A percentile compares a stretch with the other conserved stretches of the same genome.
Evolutionary conservation across 805 yeast genomes (phyloP).

Genomic region (Lipomyces mesembrius): DNA sequence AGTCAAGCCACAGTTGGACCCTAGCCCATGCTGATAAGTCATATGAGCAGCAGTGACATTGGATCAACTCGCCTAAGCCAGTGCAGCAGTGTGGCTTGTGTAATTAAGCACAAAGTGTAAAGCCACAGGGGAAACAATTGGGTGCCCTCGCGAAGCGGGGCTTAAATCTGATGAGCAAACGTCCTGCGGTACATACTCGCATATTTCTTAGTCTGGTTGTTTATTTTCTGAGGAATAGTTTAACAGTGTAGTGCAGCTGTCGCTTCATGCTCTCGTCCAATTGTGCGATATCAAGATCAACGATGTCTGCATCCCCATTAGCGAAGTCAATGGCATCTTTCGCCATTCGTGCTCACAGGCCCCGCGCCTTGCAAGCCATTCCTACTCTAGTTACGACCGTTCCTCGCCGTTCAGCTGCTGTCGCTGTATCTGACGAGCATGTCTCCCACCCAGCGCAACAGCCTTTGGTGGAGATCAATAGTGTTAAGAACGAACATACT

Average conservation of each 20-base stretch:
- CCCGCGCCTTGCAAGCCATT: neutral
- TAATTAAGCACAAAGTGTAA: too few species aligned
- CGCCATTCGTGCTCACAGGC: neutral
- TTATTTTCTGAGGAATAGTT: too few species aligned
- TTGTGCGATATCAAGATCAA: neutral
- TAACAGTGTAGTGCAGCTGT: neutral
- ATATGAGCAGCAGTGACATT: too few species aligned
- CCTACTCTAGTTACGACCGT: neutral
- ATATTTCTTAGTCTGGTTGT: too few species aligned
- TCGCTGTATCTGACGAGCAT: constrained; percentile 15
- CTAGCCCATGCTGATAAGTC: too few species aligned
- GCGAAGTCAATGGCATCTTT: neutral
- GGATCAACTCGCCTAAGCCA: too few species aligned
- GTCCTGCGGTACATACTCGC: too few species aligned
- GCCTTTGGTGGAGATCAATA: neutral
- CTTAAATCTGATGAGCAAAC: too few species aligned
- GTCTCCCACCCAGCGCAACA: neutral
- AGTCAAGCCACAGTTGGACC: neutral
- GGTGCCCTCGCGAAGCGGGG: too few species aligned
- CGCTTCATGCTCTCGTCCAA: neutral
- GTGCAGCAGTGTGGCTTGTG: neutral
- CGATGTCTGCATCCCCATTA: neutral
- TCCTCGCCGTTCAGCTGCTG: constrained; percentile 14
- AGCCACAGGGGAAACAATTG: too few species aligned
- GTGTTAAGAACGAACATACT: neutral